Percentiles rank a stretch among this genome's conserved stretches.
Evolutionary conservation across 768 basidiomycete genomes (phyloP).

Genomic region (Mycena galopus): DNA sequence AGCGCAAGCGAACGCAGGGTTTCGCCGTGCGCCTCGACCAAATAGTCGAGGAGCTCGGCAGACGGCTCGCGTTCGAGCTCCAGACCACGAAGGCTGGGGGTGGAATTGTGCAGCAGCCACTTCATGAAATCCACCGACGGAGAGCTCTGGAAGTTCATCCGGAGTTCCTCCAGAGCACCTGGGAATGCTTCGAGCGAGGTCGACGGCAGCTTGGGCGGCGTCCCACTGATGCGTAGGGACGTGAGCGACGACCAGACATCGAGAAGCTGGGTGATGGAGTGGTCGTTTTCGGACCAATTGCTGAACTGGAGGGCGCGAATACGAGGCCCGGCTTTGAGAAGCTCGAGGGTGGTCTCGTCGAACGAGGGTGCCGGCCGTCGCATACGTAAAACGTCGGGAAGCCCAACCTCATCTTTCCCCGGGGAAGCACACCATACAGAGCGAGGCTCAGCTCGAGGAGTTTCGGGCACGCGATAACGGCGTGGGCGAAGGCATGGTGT

Average conservation of each 20-base stretch:
- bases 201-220: constrained; percentile 64
- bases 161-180: constrained; percentile 63
- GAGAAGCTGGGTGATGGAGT: constrained; percentile 71
- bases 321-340: constrained; percentile 67
- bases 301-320: constrained; percentile 70
- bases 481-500: constrained; percentile 68
- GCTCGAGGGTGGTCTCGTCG: constrained; percentile 62
- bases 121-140: constrained; percentile 73
- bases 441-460: constrained; percentile 68
- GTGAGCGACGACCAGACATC: constrained; percentile 71
- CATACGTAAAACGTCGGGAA: constrained; percentile 60
- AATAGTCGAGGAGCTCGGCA: constrained; percentile 64
- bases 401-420: constrained; percentile 63
- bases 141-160: constrained; percentile 74
- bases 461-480: constrained; percentile 71
- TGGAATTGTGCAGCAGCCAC: constrained; percentile 77
- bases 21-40: constrained; percentile 63
- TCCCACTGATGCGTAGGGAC: constrained; percentile 70
- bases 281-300: constrained; percentile 78
- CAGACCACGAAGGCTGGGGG: constrained; percentile 61
- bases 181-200: constrained; percentile 59
- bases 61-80: constrained; percentile 75
- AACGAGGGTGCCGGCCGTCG: constrained; percentile 67
- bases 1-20: constrained; percentile 68
- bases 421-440: constrained; percentile 68